Conservation (phyloP, 306 rosid species). For the Begonia peltatifolia region DNA sequence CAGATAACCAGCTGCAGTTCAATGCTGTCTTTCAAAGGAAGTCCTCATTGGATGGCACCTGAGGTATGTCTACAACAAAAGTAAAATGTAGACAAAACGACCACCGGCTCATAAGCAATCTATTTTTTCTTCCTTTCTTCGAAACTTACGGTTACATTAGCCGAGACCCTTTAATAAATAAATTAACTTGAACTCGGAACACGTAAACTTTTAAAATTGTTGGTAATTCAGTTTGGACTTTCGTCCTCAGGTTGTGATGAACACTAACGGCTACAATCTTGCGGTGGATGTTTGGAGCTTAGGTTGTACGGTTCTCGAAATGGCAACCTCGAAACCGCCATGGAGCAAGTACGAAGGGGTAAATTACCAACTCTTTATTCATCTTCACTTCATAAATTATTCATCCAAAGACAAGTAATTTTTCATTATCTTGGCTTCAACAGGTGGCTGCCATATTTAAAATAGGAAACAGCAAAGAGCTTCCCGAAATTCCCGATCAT, state of each 20-base stretch:
- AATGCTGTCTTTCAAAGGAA: conserved; percentile 96
- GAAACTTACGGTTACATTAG: no score
- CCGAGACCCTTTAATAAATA: no score
- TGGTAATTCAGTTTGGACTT: no score
- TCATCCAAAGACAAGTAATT: no score
- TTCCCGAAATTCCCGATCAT: conserved; percentile 83
- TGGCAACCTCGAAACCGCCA: conserved; percentile 93
- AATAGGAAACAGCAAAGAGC: conserved; percentile 94
- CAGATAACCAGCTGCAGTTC: conserved; percentile 67
- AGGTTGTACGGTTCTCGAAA: conserved; percentile 97
- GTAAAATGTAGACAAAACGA: no score
- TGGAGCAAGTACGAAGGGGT: conserved; percentile 99
- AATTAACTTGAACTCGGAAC: no score
- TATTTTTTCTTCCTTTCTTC: no score
- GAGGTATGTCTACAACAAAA: conserved; percentile 34
- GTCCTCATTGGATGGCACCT: conserved; percentile 99
- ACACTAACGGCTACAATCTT: conserved; percentile 68
- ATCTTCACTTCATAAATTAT: not conserved
- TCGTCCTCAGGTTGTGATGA: conserved; percentile 77
- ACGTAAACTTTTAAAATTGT: no score
- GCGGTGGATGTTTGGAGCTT: conserved; percentile 98
- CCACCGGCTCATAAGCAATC: no score
- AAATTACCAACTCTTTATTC: not conserved
- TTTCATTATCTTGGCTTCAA: conserved; percentile 16
- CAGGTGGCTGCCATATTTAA: conserved; percentile 99